Base-by-base conservation (phyloP, 768 basidiomycete species). In the Lentinus tigrinus region DNA sequence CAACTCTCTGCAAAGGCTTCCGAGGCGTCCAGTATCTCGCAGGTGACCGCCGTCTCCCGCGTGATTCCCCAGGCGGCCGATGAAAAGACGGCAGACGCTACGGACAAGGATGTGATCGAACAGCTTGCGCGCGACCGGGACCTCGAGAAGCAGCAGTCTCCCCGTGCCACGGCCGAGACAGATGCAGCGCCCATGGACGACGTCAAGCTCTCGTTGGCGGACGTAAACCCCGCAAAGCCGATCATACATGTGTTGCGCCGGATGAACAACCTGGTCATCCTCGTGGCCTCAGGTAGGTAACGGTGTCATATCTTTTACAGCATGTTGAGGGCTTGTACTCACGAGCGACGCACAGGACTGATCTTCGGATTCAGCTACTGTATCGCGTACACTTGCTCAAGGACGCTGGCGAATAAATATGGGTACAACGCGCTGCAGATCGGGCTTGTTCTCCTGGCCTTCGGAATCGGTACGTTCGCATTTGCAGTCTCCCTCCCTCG, bases 181-280 rank as follows among this genome's bases (percentile, higher is more conserved):
- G 52, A 34, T 28, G 31, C 42, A 4, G 52, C 23, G n/a, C 51
- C 57, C 0, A 19, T 62, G 26, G 24, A 59, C 10, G 63, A 65
- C 26, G 67, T 89, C 44, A 82, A 77, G 60, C 72, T 91, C 36
- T 81, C 85, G 7, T 61, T 92, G 4, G 78, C 70, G 56, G 91
- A 93, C 63, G 77, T 93, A n/a, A 92, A 91, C 66, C 90, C 91
- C 0, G 66, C 90, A 48, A 78, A 77, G 47, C 88, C 89, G 1
- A 78, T 93, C 47, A 69, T 73, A 51, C 67, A 76, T 28, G 81
- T 92, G 24, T 60, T 93, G 23, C 76, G 78, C 16, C 77, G 84
- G 38, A 77, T 72, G 49, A 89, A 91, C 63, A 97, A 95, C 60
- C 48, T 89, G 8, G 70, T 79, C 1, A 85, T 88, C 54, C 74